phyloP scores from a whole-genome alignment of 2,329 filamentous ascomycete genomes.

The Teratosphaeriaceae sp. region DNA sequence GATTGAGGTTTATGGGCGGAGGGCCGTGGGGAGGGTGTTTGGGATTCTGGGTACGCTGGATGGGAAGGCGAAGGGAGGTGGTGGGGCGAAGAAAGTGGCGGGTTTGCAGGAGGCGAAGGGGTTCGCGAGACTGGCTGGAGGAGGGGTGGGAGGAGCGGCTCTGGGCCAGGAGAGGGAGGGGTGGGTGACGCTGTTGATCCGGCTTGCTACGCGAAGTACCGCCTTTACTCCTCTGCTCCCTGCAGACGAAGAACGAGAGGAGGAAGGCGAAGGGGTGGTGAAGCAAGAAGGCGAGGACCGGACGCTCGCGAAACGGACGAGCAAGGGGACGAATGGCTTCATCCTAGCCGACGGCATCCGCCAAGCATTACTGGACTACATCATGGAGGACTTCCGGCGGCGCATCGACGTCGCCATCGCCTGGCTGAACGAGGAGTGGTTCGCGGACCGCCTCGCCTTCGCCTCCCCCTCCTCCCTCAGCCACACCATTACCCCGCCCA shows the following conservation, averaged over 20 bases:
- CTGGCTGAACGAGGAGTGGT: conserved; percentile 98
- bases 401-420: conserved; percentile 85
- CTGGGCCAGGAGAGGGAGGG: conserved; percentile 83
- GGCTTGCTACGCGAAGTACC: conserved; percentile 76
- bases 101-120: conserved; percentile 66
- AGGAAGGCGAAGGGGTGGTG: conserved; percentile 31
- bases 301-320: conserved; percentile 9
- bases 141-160: conserved; percentile 61
- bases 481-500: background rate
- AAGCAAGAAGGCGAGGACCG: conserved; percentile 26
- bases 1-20: conserved; percentile 65
- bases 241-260: too few species aligned
- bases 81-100: conserved; percentile 61
- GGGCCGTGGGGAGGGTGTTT: conserved; percentile 70
- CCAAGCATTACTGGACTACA: conserved; percentile 73
- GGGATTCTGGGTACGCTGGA: conserved; percentile 68
- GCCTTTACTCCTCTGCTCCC: too few species aligned
- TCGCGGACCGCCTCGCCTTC: conserved; percentile 66
- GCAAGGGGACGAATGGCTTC: conserved; percentile 18
- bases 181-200: conserved; percentile 82
- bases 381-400: conserved; percentile 85
- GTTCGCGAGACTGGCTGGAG: conserved; percentile 73
- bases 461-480: background rate
- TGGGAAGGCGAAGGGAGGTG: conserved; percentile 54
- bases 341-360: conserved; percentile 65